Conservation (phyloP, 148 eudicot species). For the Polygonum aviculare region DNA sequence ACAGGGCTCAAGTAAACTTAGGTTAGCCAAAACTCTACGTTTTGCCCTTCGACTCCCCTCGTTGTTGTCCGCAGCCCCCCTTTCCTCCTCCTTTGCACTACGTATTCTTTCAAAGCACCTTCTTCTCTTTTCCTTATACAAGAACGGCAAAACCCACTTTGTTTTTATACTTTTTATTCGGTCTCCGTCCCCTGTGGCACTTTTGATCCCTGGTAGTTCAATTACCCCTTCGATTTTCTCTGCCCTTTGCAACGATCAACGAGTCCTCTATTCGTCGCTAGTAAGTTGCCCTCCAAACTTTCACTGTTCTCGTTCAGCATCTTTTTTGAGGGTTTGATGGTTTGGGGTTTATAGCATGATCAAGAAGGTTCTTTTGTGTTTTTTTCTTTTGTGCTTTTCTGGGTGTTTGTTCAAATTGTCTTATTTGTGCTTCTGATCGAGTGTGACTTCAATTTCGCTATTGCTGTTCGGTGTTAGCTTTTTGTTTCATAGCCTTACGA, state of each 20-base stretch:
- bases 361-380: neutral
- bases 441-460: neutral
- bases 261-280: neutral
- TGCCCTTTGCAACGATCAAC: neutral
- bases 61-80: neutral
- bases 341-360: neutral
- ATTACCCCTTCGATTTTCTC: neutral
- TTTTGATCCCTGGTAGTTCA: neutral
- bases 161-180: no score
- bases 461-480: neutral
- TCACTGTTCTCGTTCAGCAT: neutral
- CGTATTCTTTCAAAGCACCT: neutral
- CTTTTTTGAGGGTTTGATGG: neutral
- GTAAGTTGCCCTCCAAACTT: neutral
- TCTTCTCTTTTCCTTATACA: neutral
- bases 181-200: neutral
- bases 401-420: neutral
- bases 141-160: neutral
- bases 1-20: neutral
- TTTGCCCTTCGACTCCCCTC: slow-evolving; percentile 1
- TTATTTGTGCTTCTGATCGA: neutral
- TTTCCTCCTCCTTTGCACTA: neutral
- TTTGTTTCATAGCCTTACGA: neutral
- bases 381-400: neutral
- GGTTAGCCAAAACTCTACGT: slow-evolving; percentile 10